A percentile compares a stretch with the other conserved stretches of the same genome.
Evolutionary conservation across 2,329 filamentous ascomycete genomes (phyloP).

Genomic region (Diplocarpon rosae): DNA sequence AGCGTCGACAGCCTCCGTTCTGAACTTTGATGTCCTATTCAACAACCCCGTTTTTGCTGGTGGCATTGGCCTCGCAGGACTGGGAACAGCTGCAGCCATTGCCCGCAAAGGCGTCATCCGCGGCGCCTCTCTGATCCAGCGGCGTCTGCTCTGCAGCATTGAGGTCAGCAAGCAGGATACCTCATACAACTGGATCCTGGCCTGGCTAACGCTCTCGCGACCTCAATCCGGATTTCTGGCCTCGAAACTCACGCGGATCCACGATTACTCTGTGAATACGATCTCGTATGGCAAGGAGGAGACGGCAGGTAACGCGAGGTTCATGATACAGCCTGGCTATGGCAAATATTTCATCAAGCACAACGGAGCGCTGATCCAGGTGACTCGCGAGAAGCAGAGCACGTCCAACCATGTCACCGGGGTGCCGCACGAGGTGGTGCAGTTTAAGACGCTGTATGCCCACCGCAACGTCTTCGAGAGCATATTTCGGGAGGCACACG

Average conservation of each 20-base stretch:
- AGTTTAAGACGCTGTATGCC: conserved; percentile 81
- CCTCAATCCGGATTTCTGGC: conserved; percentile 36
- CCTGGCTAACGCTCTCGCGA: conserved; percentile 85
- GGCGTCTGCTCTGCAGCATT: conserved; percentile 83
- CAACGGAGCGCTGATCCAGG: conserved; percentile 74
- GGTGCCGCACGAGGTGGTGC: conserved; percentile 88
- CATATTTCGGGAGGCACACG: conserved; percentile 78
- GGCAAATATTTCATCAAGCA: conserved; percentile 83
- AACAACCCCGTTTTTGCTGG: conserved; percentile 54
- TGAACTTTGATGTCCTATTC: conserved; percentile 47
- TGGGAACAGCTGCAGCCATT: conserved; percentile 73
- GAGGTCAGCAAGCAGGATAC: conserved; percentile 92
- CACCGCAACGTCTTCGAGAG: conserved; percentile 84
- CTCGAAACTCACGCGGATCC: conserved; percentile 46
- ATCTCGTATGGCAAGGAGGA: conserved; percentile 45
- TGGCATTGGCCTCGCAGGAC: conserved; percentile 82
- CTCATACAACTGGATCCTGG: conserved; percentile 86
- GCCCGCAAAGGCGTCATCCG: conserved; percentile 67
- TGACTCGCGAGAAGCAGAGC: conserved; percentile 75
- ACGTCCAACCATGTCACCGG: conserved; percentile 75
- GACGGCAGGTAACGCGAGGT: conserved; percentile 61
- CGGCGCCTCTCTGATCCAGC: conserved; percentile 63
- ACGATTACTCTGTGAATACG: conserved; percentile 48
- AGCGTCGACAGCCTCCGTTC: conserved; percentile 16
- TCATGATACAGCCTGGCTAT: conserved; percentile 83